These are phyloP conservation scores for Cicer bijugum DNA, from an alignment of 306 rosid species.

Conservation along the genomic window DNA sequence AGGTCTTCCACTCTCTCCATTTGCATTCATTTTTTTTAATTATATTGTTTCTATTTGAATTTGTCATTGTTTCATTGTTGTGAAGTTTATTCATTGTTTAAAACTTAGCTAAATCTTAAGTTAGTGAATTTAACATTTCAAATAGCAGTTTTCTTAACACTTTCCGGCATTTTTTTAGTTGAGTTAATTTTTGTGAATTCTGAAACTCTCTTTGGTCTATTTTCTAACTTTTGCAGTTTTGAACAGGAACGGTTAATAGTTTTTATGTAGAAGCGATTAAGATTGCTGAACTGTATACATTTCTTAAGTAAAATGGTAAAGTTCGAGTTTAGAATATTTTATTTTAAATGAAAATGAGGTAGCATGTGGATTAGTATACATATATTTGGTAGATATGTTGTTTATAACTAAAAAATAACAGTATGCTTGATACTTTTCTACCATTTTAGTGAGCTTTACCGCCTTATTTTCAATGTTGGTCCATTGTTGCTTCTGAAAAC, in stretches of 20 bases:
- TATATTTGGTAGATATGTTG: background rate
- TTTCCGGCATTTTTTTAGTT: too few relatives aligned
- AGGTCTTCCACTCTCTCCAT: constrained; percentile 51
- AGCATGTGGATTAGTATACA: background rate
- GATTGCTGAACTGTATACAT: background rate
- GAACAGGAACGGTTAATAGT: too few relatives aligned
- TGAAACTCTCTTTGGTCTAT: too few relatives aligned
- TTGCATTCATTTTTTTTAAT: background rate
- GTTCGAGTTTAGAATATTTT: background rate
- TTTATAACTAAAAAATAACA: background rate
- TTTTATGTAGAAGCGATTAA: background rate
- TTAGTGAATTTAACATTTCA: background rate
- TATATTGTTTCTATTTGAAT: background rate
- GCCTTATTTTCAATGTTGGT: background rate
- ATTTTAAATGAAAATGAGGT: background rate
- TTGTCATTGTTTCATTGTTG: background rate
- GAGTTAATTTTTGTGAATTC: too few relatives aligned
- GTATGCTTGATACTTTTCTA: background rate
- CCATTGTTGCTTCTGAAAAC: background rate
- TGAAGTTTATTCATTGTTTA: background rate
- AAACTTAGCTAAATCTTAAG: background rate
- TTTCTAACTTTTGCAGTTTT: too few relatives aligned
- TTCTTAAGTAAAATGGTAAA: background rate
- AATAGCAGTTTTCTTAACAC: background rate
- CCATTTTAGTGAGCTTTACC: background rate